phyloP scores from a whole-genome alignment of 176 grass and related monocot species.

The Thinopyrum elongatum region DNA sequence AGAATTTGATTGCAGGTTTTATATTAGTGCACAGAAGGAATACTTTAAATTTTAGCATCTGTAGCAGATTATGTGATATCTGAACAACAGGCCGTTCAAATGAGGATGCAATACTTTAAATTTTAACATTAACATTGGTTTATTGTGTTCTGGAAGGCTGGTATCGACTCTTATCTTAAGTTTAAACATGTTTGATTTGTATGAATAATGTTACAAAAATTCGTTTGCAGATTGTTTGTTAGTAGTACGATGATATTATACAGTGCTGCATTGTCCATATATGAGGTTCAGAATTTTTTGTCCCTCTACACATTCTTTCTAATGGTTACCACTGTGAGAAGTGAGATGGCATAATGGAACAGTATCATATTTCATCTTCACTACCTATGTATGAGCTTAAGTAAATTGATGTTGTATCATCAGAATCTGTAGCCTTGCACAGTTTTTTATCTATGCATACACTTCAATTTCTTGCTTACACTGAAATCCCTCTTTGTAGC shows the following conservation, averaged over 20 bases:
- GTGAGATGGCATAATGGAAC: too few relatives aligned
- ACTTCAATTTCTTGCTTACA: background rate
- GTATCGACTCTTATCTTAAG: background rate
- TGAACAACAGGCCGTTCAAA: too few relatives aligned
- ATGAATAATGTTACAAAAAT: background rate
- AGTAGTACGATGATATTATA: background rate
- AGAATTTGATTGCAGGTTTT: background rate
- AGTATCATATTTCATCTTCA: too few relatives aligned
- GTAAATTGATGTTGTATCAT: background rate
- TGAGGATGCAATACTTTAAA: background rate
- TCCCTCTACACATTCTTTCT: too few relatives aligned
- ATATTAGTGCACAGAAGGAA: too few relatives aligned
- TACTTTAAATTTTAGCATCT: too few relatives aligned
- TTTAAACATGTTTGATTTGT: background rate
- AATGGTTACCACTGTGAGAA: too few relatives aligned
- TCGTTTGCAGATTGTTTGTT: too few relatives aligned
- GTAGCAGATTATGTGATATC: too few relatives aligned
- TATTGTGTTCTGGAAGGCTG: background rate
- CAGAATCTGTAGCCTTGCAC: too few relatives aligned
- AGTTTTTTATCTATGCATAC: background rate
- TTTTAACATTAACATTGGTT: background rate
- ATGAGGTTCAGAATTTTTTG: too few relatives aligned
- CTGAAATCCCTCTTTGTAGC: background rate
- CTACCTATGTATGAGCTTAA: background rate
- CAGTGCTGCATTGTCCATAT: too few relatives aligned